Evolutionary conservation across 192 early-diverging fungal genomes (phyloP).

Genomic region (Dissophora globulifera): DNA sequence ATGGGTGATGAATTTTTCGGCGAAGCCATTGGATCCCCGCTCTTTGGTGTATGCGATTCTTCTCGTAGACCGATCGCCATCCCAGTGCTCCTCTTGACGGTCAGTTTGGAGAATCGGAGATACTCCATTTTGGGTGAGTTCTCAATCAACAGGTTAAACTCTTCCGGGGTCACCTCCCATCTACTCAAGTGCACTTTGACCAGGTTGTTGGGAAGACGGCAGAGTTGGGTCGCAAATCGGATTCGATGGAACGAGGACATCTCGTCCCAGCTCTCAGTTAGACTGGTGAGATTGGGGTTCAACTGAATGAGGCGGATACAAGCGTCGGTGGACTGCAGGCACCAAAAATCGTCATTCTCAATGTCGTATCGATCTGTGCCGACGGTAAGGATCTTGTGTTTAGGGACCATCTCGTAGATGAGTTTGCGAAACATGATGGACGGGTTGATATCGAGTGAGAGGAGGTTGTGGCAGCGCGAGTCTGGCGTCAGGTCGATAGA

Average conservation of each 20-base stretch:
- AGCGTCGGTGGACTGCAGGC: constrained; percentile 31
- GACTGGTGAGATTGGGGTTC: constrained; percentile 14
- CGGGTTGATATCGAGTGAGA: constrained; percentile 35
- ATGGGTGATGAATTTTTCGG: too few species aligned
- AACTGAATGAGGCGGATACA: constrained; percentile 27
- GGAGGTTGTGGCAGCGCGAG: constrained; percentile 10
- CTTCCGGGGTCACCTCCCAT: constrained; percentile 17
- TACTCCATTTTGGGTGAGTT: constrained; percentile 11
- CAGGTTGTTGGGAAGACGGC: background rate
- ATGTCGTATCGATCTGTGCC: constrained; percentile 28
- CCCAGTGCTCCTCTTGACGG: constrained; percentile 10
- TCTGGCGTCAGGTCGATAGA: background rate
- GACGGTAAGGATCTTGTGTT: background rate
- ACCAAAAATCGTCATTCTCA: constrained; percentile 33
- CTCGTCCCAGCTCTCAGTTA: constrained; percentile 33
- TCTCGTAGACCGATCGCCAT: constrained; percentile 1
- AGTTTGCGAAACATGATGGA: constrained; percentile 21
- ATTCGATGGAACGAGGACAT: constrained; percentile 35
- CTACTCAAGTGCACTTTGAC: constrained; percentile 19
- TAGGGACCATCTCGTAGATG: constrained; percentile 23
- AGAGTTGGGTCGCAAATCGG: constrained; percentile 26
- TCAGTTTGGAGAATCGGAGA: constrained; percentile 25
- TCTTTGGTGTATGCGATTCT: background rate
- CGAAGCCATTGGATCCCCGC: background rate
- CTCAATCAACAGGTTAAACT: constrained; percentile 18